Conservation (phyloP, 768 basidiomycete species). For the Kwoniella dendrophila region DNA sequence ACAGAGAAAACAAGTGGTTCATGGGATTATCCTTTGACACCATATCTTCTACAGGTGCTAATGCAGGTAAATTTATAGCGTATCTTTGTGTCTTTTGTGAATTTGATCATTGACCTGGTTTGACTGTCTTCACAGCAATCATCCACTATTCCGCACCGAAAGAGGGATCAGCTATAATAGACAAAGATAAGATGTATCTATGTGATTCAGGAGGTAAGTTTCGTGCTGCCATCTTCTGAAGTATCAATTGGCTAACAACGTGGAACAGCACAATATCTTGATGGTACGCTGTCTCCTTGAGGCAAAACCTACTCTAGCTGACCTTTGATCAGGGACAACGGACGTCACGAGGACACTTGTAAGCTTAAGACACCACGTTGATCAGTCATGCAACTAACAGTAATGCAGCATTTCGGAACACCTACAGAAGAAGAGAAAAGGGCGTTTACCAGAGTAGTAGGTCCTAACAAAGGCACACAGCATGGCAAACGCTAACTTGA, state of each 20-base stretch:
- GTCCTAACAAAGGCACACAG: constrained; percentile 60
- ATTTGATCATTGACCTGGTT: background rate
- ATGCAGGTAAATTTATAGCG: constrained; percentile 67
- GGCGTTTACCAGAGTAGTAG: constrained; percentile 79
- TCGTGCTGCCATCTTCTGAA: background rate
- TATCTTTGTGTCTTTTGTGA: background rate
- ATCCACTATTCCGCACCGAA: constrained; percentile 90
- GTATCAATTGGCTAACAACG: background rate
- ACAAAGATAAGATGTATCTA: constrained; percentile 65
- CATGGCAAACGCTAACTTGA: constrained; percentile 14
- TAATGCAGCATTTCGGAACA: constrained; percentile 76
- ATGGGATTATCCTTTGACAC: constrained; percentile 87
- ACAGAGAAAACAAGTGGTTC: constrained; percentile 75
- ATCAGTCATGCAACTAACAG: background rate
- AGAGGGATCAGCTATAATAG: constrained; percentile 70
- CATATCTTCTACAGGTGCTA: constrained; percentile 89
- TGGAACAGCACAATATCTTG: constrained; percentile 72
- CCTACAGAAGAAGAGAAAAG: constrained; percentile 80
- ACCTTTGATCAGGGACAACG: constrained; percentile 67
- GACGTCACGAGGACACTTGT: constrained; percentile 91
- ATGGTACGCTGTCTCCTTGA: constrained; percentile 58
- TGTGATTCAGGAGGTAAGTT: constrained; percentile 81
- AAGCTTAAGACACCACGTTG: constrained; percentile 32
- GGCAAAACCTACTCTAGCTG: constrained; percentile 9
- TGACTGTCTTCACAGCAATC: constrained; percentile 65